Evolutionary conservation across 108 stramenopile genomes (phyloP).

Genomic region (Cyclotella choctawhatcheeana): DNA sequence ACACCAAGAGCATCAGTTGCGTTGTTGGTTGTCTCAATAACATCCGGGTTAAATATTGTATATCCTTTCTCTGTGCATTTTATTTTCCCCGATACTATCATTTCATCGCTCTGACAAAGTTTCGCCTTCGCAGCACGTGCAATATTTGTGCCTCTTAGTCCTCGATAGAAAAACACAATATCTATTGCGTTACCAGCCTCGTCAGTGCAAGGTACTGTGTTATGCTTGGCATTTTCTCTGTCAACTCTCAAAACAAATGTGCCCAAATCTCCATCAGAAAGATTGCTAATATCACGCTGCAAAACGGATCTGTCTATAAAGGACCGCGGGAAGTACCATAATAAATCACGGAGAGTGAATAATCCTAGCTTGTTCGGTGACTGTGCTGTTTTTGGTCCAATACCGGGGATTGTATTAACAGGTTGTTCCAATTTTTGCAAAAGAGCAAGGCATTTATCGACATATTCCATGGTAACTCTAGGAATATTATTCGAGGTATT

Average conservation of each 20-base stretch:
- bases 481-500: neutral
- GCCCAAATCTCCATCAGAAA: slow-evolving; percentile 34
- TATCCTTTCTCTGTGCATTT: slow-evolving; percentile 11
- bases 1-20: slow-evolving; percentile 27
- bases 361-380: slow-evolving; percentile 30
- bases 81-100: slow-evolving; percentile 33
- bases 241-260: slow-evolving; percentile 20
- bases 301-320: slow-evolving; percentile 38
- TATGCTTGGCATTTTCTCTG: slow-evolving; percentile 7
- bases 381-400: slow-evolving; percentile 36
- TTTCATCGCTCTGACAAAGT: slow-evolving; percentile 1
- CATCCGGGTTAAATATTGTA: slow-evolving; percentile 34
- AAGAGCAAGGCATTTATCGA: slow-evolving; percentile 15
- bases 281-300: slow-evolving; percentile 4
- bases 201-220: slow-evolving; percentile 31
- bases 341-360: slow-evolving; percentile 36
- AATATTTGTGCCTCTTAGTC: slow-evolving; percentile 13
- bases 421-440: slow-evolving; percentile 33
- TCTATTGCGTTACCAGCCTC: slow-evolving; percentile 30
- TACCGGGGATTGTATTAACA: slow-evolving; percentile 22
- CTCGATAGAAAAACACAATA: slow-evolving; percentile 31
- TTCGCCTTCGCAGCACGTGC: slow-evolving; percentile 5
- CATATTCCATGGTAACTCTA: slow-evolving; percentile 22
- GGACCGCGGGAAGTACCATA: slow-evolving; percentile 38
- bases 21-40: slow-evolving; percentile 12